A percentile compares a stretch with the other conserved stretches of the same genome.
These are phyloP conservation scores for Tagetes patula DNA, from an alignment of 129 eudicot genomes.

Conservation along the genomic window DNA sequence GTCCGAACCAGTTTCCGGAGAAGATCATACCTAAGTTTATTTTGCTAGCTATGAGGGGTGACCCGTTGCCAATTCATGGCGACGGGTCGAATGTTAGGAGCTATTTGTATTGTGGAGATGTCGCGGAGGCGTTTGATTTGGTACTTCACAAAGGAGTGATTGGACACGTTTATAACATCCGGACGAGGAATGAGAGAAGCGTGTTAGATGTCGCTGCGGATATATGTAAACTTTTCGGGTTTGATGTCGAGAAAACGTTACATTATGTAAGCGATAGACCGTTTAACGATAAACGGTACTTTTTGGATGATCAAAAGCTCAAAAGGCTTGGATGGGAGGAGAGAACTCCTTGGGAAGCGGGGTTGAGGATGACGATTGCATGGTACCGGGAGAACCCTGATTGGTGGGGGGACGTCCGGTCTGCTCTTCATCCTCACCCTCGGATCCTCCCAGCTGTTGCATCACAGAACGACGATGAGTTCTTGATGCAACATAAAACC, in stretches of 20 bases:
- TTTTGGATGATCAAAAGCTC: constrained; percentile 46
- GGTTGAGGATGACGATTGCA: constrained; percentile 41
- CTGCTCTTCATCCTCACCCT: constrained; percentile 52
- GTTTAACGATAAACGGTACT: constrained; percentile 51
- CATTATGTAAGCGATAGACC: constrained; percentile 49
- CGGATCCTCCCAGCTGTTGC: constrained; percentile 20
- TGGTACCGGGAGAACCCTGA: constrained; percentile 48
- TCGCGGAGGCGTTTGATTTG: constrained; percentile 54
- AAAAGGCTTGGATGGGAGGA: constrained; percentile 50
- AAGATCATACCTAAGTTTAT: constrained; percentile 54
- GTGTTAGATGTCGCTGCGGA: constrained; percentile 50
- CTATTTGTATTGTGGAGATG: constrained; percentile 54
- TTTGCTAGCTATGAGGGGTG: constrained; percentile 50
- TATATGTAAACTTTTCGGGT: constrained; percentile 41
- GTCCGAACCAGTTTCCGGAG: constrained; percentile 53
- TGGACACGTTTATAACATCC: constrained; percentile 55
- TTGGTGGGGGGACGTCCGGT: constrained; percentile 57
- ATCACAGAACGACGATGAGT: constrained; percentile 30
- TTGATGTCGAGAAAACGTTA: constrained; percentile 29
- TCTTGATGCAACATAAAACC: constrained; percentile 29
- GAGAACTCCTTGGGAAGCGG: constrained; percentile 47
- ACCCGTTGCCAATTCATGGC: constrained; percentile 46
- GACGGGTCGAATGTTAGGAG: constrained; percentile 55
- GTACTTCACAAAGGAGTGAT: constrained; percentile 49
- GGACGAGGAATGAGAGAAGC: constrained; percentile 47